Percentiles rank a stretch among this genome's conserved stretches.
These are phyloP conservation scores for Heliamphora exappendiculata DNA, from an alignment of 148 eudicot species.

Conservation along the genomic window DNA sequence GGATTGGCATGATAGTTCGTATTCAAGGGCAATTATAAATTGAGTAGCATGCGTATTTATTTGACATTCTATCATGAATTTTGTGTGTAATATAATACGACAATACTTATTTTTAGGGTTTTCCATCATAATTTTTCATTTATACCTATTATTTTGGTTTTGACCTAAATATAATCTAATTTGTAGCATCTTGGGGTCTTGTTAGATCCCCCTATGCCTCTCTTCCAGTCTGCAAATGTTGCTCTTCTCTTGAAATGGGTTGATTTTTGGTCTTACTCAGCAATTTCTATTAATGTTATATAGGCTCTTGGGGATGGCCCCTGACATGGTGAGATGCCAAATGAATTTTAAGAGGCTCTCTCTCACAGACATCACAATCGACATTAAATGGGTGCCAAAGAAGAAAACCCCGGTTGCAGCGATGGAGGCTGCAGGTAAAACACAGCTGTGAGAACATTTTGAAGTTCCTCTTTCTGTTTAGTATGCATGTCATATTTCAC, in stretches of 20 bases:
- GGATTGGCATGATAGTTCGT: no score
- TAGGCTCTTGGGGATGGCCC: constrained; percentile 65
- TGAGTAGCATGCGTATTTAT: no score
- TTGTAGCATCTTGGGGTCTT: background rate
- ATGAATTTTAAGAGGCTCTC: constrained; percentile 65
- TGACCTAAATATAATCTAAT: background rate
- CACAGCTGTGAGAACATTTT: background rate
- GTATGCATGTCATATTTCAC: background rate
- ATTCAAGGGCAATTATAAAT: no score
- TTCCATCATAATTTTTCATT: no score
- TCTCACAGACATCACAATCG: constrained; percentile 51
- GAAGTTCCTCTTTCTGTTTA: background rate
- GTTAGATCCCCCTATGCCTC: background rate
- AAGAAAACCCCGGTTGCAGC: constrained; percentile 67
- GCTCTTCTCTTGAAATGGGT: background rate
- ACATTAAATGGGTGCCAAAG: constrained; percentile 58
- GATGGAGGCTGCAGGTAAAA: constrained; percentile 72
- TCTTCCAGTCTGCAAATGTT: background rate
- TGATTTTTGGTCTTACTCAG: background rate
- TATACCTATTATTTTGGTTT: no score
- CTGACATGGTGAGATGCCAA: constrained; percentile 62
- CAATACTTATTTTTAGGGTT: no score
- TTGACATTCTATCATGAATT: no score
- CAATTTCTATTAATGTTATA: background rate
- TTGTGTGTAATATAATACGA: no score